Percentiles rank a stretch among this genome's conserved stretches.
Conservation (phyloP, 768 basidiomycete genomes). For the Suillus occidentalis region DNA sequence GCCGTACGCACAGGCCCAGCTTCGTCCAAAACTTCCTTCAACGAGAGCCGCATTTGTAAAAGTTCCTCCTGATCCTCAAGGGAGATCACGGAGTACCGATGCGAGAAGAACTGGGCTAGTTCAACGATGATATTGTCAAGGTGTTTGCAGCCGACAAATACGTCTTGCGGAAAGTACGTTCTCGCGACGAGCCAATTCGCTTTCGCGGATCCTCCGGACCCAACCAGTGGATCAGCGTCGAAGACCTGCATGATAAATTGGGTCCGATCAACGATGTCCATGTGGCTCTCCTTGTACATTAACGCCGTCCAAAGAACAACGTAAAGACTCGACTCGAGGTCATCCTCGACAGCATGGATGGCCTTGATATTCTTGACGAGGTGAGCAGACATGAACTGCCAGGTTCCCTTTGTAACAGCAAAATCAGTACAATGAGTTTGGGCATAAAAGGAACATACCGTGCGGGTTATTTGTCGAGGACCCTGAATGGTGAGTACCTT, state of each 20-base stretch:
- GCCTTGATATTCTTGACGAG: background rate
- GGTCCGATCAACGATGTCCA: background rate
- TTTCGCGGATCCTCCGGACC: background rate
- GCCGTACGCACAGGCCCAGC: background rate
- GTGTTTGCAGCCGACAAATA: background rate
- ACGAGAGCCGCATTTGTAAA: background rate
- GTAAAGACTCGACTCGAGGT: conserved; percentile 1
- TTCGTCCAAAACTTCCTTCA: background rate
- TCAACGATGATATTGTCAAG: background rate
- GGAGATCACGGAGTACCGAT: background rate
- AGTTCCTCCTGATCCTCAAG: background rate
- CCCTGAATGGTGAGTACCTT: background rate
- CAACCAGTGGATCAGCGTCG: background rate
- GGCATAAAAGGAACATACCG: background rate
- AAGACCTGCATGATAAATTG: background rate
- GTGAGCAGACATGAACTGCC: conserved; percentile 1
- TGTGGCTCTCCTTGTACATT: background rate
- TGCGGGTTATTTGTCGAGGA: background rate
- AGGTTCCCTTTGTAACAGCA: background rate
- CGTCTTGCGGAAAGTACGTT: background rate
- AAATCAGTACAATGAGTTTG: background rate
- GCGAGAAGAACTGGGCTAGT: background rate
- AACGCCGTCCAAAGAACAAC: conserved; percentile 1
- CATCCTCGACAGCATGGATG: background rate
- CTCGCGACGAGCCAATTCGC: background rate